Base-by-base conservation (phyloP, 2,329 filamentous ascomycete genomes). In the Colletotrichum scovillei region DNA sequence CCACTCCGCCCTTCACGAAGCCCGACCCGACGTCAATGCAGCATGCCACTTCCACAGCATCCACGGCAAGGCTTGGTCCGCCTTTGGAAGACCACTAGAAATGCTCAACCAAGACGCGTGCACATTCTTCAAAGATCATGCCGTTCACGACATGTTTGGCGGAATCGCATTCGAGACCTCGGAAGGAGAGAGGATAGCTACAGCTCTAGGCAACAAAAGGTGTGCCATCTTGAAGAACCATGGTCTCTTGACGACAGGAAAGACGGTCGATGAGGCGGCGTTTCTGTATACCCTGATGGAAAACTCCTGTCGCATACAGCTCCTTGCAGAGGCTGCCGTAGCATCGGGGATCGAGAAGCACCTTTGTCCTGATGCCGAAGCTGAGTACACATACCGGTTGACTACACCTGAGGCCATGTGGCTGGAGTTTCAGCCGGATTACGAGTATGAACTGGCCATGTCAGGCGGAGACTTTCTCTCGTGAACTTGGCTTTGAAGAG, bases 181-280 rank as follows among this genome's bases (percentile, higher is more conserved):
- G 58, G 92, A 94, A 78, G 92, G 92, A 0, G 81, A 87, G 63
- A 84, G 87, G n/a, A 89, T 95, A 58, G 92, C 92, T 0, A 83
- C 82, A 2, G 89, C 91, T 0, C 82, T 95, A 6, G 92, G 92
- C 0, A 72, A 74, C 0, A 80, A 84, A 0, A 92, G 87, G 78
- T 91, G 87, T 1, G 85, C 90, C 75, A 92, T 94, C 38, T 81
- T 94, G 56, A 84, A 91, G 71, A 94, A 94, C 78, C 92, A 94
- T 76, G 93, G 93, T 0, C 81, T 95, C 5, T 77, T 94, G 58
- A 94, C 92, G 0, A 92, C 93, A 0, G 93, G 93, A 0, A 77
- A 80, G 5, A 94, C 92, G 0, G 92, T 95, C 1, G 93, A 94
- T 75, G 92, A 94, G 80, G 92, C 93, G 0, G 92, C 91, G 0